phyloP scores from a whole-genome alignment of 257 asterid species.

The Oldenlandia corymbosa region DNA sequence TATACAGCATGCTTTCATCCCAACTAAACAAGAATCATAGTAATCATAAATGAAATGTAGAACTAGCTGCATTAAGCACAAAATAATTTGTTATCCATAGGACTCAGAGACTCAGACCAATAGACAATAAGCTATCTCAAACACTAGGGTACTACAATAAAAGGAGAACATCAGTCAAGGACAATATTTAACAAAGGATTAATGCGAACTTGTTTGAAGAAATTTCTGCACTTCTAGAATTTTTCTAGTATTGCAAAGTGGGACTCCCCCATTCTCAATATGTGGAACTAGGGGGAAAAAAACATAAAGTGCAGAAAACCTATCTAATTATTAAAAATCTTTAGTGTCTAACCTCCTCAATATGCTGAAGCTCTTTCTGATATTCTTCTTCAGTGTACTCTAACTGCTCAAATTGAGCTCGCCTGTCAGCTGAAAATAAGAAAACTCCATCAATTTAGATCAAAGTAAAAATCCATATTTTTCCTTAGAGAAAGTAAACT shows the following conservation, averaged over 20 bases:
- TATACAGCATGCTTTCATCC: not conserved
- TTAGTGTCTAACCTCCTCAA: slow-evolving; percentile 64
- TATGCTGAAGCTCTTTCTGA: slow-evolving; percentile 95
- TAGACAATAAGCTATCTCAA: not conserved
- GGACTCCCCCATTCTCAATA: not conserved
- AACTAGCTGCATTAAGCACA: too few species aligned
- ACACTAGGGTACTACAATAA: too few species aligned
- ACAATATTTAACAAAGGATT: not conserved
- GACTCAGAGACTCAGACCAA: too few species aligned
- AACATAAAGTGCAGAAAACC: not conserved
- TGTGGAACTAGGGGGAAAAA: not conserved
- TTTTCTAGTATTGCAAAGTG: not conserved
- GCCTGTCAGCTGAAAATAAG: slow-evolving; percentile 84
- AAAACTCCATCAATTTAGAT: slow-evolving; percentile 16
- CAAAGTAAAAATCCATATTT: not conserved
- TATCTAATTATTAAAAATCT: not conserved
- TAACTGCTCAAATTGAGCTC: slow-evolving; percentile 92
- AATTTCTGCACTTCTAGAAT: not conserved
- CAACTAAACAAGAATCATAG: not conserved
- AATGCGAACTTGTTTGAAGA: not conserved
- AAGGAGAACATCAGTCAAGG: not conserved
- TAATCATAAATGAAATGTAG: not conserved
- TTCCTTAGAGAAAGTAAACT: not conserved
- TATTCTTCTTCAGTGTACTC: slow-evolving; percentile 97
- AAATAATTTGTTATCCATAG: too few species aligned